Evolutionary conservation across 148 eudicot species (phyloP).

Genomic region (Camellia lanceoleosa): DNA sequence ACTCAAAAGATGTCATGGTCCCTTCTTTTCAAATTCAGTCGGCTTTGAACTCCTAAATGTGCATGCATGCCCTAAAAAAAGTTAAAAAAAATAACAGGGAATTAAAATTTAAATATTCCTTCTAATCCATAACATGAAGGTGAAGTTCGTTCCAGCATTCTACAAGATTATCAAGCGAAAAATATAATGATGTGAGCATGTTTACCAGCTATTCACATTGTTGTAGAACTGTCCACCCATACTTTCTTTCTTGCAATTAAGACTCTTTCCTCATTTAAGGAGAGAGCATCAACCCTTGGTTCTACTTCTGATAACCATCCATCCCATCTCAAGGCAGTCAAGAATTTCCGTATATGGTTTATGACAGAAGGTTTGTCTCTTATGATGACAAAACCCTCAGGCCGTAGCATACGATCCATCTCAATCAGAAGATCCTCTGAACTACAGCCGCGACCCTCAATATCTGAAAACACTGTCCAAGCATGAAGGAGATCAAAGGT

Average conservation of each 20-base stretch:
- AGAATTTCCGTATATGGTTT: conserved; percentile 38
- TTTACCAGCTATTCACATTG: conserved; percentile 23
- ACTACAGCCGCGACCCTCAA: conserved; percentile 57
- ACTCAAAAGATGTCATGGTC: neutral
- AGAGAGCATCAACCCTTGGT: conserved; percentile 62
- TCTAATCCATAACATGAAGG: no score
- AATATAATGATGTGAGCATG: no score
- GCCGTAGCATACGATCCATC: conserved; percentile 72
- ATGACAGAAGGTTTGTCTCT: conserved; percentile 52
- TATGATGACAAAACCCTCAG: conserved; percentile 61
- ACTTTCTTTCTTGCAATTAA: conserved; percentile 55
- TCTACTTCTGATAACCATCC: conserved; percentile 65
- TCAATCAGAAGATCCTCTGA: conserved; percentile 64
- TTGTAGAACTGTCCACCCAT: conserved; percentile 37
- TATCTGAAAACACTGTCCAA: conserved; percentile 61
- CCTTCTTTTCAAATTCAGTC: neutral
- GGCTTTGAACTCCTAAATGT: no score
- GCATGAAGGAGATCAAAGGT: conserved; percentile 78
- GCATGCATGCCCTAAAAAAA: no score
- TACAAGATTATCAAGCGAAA: no score
- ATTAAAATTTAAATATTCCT: no score
- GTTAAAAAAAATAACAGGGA: no score
- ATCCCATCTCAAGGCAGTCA: conserved; percentile 51
- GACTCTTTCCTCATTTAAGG: conserved; percentile 59
- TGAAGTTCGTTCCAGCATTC: no score